Conservation (phyloP, 495 filamentous ascomycete genomes). For the Extremus antarcticus region DNA sequence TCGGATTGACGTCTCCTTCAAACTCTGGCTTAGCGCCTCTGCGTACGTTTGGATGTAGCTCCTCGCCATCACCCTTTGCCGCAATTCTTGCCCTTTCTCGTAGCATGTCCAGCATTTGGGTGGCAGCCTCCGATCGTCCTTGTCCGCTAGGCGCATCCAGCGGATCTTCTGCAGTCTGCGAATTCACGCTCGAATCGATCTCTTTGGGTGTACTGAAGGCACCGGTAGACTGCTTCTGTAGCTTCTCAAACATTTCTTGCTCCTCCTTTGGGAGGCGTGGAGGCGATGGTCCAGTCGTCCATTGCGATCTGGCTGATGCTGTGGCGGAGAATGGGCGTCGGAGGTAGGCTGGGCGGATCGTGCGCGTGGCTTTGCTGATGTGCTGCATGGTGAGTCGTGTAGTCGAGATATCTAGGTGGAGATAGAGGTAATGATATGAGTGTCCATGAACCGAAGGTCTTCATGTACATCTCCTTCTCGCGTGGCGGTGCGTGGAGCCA, state of each 20-base stretch:
- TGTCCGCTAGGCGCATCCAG: slow-evolving; percentile 22
- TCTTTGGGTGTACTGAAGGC: slow-evolving; percentile 55
- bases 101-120: slow-evolving; percentile 21
- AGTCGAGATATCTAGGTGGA: neutral
- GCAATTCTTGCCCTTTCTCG: slow-evolving; percentile 31
- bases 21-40: slow-evolving; percentile 80
- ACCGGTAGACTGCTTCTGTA: slow-evolving; percentile 62
- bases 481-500: neutral
- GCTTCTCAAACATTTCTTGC: slow-evolving; percentile 84
- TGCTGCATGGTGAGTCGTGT: neutral
- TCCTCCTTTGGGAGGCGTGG: slow-evolving; percentile 77
- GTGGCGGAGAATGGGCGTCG: neutral
- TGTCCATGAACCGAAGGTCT: neutral
- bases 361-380: slow-evolving; percentile 5
- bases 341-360: slow-evolving; percentile 12
- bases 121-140: slow-evolving; percentile 25
- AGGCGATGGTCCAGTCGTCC: slow-evolving; percentile 51
- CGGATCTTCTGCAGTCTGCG: slow-evolving; percentile 3
- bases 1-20: slow-evolving; percentile 82
- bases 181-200: neutral
- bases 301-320: neutral
- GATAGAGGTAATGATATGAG: neutral
- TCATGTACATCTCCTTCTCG: too few relatives aligned
- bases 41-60: slow-evolving; percentile 59
- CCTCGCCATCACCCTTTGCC: slow-evolving; percentile 44